phyloP scores from a whole-genome alignment of 2,329 filamentous ascomycete species.

The Exophiala bonariae region DNA sequence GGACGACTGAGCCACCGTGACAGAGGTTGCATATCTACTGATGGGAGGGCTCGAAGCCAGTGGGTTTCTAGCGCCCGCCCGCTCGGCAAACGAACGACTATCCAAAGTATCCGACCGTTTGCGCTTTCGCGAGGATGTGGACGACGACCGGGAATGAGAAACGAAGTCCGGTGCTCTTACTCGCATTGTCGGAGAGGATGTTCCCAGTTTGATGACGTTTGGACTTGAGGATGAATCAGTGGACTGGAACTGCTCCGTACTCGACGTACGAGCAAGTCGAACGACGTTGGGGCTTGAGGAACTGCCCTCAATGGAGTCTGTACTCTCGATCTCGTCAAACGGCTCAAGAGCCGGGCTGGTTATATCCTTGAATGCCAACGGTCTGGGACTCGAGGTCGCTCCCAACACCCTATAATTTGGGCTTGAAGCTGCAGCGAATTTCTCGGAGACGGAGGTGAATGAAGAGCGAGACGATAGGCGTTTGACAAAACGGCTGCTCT shows the following conservation, averaged over 20 bases:
- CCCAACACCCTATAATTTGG: conserved; percentile 25
- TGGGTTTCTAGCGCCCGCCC: conserved; percentile 17
- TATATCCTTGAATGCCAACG: conserved; percentile 12
- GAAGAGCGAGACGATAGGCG: conserved; percentile 20
- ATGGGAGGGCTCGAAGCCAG: conserved; percentile 40
- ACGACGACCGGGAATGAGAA: conserved; percentile 40
- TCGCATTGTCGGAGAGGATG: conserved; percentile 32
- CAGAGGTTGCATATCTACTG: conserved; percentile 35
- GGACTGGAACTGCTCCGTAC: conserved; percentile 23
- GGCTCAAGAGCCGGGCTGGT: conserved; percentile 10
- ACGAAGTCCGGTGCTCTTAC: conserved; percentile 32
- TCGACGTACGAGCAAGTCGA: conserved; percentile 39
- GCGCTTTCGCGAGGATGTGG: conserved; percentile 33
- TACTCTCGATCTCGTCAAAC: conserved; percentile 12
- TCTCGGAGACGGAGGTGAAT: conserved; percentile 20
- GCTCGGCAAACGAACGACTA: conserved; percentile 13
- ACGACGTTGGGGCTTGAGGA: conserved; percentile 44
- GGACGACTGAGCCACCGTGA: conserved; percentile 22
- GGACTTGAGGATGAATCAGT: conserved; percentile 36
- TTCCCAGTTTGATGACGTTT: conserved; percentile 42
- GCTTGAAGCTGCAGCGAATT: conserved; percentile 17
- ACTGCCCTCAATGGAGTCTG: conserved; percentile 21
- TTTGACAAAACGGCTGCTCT: conserved; percentile 8
- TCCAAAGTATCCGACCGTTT: conserved; percentile 21
- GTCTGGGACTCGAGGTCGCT: conserved; percentile 19